Evolutionary conservation across 495 filamentous ascomycete species (phyloP).

Genomic region (Annulohypoxylon moriforme): DNA sequence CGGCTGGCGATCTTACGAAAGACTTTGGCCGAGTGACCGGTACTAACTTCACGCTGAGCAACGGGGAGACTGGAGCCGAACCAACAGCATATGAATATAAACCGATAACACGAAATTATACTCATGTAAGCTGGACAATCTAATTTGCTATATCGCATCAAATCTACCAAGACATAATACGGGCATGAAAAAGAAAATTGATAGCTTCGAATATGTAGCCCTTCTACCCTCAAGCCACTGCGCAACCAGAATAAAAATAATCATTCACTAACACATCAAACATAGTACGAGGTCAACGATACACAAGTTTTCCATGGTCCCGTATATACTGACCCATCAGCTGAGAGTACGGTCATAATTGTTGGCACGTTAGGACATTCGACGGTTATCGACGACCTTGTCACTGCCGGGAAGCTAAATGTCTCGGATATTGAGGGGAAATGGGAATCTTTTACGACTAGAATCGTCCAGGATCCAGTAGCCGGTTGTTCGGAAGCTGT

Average conservation of each 20-base stretch:
- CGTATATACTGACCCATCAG: constrained; percentile 57
- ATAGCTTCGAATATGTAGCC: background rate
- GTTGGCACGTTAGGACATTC: constrained; percentile 76
- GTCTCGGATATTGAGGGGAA: constrained; percentile 65
- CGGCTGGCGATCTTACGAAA: constrained; percentile 70
- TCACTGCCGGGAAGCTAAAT: constrained; percentile 66
- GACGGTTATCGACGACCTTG: constrained; percentile 66
- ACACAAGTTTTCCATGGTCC: constrained; percentile 58
- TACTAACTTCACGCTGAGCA: constrained; percentile 66
- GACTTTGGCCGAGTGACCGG: constrained; percentile 79
- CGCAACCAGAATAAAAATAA: too few relatives aligned
- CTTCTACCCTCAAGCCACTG: background rate
- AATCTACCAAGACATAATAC: background rate
- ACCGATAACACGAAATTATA: constrained; percentile 60
- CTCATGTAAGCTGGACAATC: constrained; percentile 50
- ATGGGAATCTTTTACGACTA: constrained; percentile 77
- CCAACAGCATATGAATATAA: constrained; percentile 56
- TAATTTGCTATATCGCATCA: background rate
- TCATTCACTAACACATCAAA: constrained; percentile 9
- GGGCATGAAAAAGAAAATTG: background rate
- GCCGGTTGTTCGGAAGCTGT: constrained; percentile 68
- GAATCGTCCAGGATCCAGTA: constrained; percentile 69
- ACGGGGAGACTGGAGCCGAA: constrained; percentile 54
- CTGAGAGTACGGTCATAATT: constrained; percentile 68
- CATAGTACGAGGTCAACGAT: constrained; percentile 58